phyloP scores from a whole-genome alignment of 495 filamentous ascomycete species.

The Trichoderma asperelloides region DNA sequence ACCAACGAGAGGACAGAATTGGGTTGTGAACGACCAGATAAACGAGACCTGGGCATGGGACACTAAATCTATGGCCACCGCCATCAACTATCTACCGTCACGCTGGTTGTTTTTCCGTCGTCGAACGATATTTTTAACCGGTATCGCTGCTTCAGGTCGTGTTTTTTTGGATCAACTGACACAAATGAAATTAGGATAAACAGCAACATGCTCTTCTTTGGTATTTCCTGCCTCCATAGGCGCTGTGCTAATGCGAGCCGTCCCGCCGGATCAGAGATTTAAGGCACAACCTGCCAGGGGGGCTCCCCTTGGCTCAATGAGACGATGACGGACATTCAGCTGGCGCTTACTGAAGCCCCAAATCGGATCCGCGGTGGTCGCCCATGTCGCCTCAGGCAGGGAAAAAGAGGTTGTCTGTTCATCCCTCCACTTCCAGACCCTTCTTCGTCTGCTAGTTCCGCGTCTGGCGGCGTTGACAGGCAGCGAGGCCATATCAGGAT shows the following conservation, averaged over 20 bases:
- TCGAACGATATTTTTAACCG: neutral
- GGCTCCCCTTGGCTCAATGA: neutral
- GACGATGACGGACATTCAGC: conserved; percentile 1
- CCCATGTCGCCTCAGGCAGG: neutral
- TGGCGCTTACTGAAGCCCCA: neutral
- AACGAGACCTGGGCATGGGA: neutral
- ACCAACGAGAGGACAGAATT: neutral
- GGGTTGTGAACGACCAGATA: neutral
- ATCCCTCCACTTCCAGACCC: neutral
- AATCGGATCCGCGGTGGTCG: neutral
- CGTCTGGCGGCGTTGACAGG: neutral
- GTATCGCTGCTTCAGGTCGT: neutral
- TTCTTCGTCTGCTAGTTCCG: too few relatives aligned
- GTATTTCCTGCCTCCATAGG: neutral
- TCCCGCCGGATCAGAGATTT: neutral
- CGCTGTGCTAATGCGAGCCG: neutral
- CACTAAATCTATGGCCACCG: neutral
- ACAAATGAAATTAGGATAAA: neutral
- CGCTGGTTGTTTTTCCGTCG: neutral
- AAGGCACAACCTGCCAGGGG: neutral
- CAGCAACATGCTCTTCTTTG: neutral
- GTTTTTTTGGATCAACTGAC: neutral
- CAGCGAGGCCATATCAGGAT: neutral
- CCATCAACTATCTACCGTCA: neutral
- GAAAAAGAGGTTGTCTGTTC: neutral